A percentile compares a stretch with the other conserved stretches of the same genome.
phyloP scores from a whole-genome alignment of 1,139 yeast species.

The Kodamaea ohmeri region DNA sequence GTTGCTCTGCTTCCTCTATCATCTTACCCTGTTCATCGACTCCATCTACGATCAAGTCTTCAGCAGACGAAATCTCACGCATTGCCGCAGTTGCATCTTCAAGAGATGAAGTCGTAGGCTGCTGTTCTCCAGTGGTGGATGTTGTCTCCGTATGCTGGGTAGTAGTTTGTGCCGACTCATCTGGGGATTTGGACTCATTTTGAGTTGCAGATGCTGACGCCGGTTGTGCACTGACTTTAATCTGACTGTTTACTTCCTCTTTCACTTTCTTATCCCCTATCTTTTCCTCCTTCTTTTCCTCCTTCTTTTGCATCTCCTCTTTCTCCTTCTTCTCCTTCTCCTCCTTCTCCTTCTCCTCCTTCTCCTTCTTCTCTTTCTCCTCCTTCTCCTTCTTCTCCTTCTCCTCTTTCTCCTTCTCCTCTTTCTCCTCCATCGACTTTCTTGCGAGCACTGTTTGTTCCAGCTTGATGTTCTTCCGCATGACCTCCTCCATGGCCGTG shows the following conservation, averaged over 20 bases:
- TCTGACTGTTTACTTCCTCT: neutral
- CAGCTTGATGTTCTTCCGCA: conserved; percentile 38
- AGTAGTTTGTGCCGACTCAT: no score
- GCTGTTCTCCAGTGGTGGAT: no score
- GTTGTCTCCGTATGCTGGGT: no score
- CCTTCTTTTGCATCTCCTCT: conserved; percentile 11
- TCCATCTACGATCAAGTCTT: conserved; percentile 2
- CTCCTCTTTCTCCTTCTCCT: conserved; percentile 6
- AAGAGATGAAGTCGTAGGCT: no score
- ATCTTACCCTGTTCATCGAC: neutral
- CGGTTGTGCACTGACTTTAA: neutral
- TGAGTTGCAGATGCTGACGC: no score
- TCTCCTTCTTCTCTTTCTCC: neutral
- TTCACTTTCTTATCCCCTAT: neutral
- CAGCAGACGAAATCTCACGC: conserved; percentile 2
- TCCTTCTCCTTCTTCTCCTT: conserved; percentile 13
- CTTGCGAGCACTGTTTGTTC: conserved; percentile 4
- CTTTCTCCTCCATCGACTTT: conserved; percentile 4
- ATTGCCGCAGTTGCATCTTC: neutral
- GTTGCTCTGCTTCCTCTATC: no score
- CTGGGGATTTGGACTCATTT: no score
- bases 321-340: conserved; percentile 4
- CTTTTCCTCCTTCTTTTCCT: conserved; percentile 9
- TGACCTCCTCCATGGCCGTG: conserved; percentile 43
- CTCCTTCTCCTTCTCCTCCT: conserved; percentile 2